These are phyloP conservation scores for Aspergillus conjunctus DNA, from an alignment of 495 filamentous ascomycete species.

Conservation along the genomic window DNA sequence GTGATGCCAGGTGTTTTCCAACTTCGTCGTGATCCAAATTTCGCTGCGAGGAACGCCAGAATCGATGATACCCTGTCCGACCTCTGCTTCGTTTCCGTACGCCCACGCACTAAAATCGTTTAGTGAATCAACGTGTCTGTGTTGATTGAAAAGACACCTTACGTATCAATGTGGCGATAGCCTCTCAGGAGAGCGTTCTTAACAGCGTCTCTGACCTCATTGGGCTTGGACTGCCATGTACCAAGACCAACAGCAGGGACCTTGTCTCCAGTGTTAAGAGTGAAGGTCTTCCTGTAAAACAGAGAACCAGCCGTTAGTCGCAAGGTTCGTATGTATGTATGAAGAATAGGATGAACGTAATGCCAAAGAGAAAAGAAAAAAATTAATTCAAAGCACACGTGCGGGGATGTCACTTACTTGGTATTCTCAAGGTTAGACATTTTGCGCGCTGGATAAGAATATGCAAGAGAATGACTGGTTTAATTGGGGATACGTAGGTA, in stretches of 20 bases:
- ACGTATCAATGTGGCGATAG: conserved; percentile 71
- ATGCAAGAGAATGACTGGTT: not conserved
- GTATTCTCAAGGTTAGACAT: conserved; percentile 47
- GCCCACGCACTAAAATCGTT: conserved; percentile 60
- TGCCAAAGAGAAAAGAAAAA: not conserved
- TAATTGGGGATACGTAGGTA: not conserved
- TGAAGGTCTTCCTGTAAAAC: conserved; percentile 58
- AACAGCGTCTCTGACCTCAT: conserved; percentile 70
- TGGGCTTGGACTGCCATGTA: conserved; percentile 74
- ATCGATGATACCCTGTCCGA: conserved; percentile 76
- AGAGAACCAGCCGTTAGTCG: not conserved
- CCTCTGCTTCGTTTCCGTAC: conserved; percentile 83
- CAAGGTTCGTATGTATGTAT: not conserved
- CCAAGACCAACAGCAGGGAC: conserved; percentile 83
- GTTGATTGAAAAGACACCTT: conserved; percentile 16
- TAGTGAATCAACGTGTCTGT: not conserved
- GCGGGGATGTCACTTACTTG: conserved; percentile 35
- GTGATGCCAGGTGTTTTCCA: conserved; percentile 81
- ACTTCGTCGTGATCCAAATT: conserved; percentile 88
- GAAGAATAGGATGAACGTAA: not conserved
- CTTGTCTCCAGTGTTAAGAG: conserved; percentile 76
- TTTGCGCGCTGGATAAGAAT: conserved; percentile 25
- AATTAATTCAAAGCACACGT: conserved; percentile 1
- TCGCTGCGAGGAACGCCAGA: conserved; percentile 78
- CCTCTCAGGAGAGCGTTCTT: conserved; percentile 73